Evolutionary conservation across 352 stramenopile genomes (phyloP).

Genomic region (Pythium dissimile): DNA sequence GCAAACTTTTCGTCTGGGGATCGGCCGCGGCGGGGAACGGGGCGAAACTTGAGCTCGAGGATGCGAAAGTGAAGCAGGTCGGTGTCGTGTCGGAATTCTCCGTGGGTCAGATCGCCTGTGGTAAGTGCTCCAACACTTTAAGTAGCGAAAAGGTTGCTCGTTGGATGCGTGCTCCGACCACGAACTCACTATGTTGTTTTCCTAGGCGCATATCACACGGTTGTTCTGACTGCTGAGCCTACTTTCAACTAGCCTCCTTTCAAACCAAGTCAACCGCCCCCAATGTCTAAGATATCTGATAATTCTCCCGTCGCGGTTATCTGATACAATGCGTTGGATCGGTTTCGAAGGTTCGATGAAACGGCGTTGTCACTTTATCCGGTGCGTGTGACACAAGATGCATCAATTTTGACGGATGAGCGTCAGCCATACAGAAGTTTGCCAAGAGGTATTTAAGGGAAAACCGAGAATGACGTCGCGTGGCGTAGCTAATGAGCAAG

Average conservation of each 20-base stretch:
- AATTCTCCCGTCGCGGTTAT: not conserved
- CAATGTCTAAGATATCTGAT: too few relatives aligned
- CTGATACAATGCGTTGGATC: constrained; percentile 12
- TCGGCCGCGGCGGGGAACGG: constrained; percentile 71
- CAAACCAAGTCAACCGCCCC: too few relatives aligned
- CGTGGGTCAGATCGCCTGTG: constrained; percentile 55
- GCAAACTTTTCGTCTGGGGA: constrained; percentile 70
- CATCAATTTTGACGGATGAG: not conserved
- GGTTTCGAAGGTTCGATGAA: constrained; percentile 17
- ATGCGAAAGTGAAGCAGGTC: constrained; percentile 46
- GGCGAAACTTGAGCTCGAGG: constrained; percentile 40
- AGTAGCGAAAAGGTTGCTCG: too few relatives aligned
- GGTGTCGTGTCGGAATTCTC: constrained; percentile 41
- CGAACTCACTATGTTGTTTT: not conserved
- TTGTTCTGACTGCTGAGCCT: constrained; percentile 38
- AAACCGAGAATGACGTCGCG: not conserved
- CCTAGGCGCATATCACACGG: constrained; percentile 61
- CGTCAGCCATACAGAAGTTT: too few relatives aligned
- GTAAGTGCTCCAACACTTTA: constrained; percentile 21
- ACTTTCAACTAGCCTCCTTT: constrained; percentile 6
- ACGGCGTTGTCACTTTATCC: constrained; percentile 3
- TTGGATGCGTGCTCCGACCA: too few relatives aligned
- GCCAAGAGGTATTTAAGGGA: not conserved
- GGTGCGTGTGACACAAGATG: constrained; percentile 14
- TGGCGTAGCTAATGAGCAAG: not conserved